Base-by-base conservation (phyloP, 192 early-diverging fungal species). In the Coemansia sp. region DNA sequence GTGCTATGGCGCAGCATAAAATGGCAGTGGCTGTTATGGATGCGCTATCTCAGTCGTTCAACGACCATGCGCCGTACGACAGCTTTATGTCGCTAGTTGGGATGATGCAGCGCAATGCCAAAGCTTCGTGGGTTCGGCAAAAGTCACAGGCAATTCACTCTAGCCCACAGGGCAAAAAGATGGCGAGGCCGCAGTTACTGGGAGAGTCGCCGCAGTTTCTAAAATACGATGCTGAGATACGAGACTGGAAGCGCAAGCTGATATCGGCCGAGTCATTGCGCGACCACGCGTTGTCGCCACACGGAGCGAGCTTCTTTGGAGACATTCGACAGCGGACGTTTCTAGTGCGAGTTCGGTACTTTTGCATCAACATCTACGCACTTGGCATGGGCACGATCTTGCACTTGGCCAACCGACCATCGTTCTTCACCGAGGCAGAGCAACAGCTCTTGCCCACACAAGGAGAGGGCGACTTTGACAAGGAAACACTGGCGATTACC, bases 371-470 rank as follows among this genome's bases (percentile, higher is more conserved):
- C 34, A 66, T 68, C 6, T 80, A 75, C 59, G 50, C 62, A 1
- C 27, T 48, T 19, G 64, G 65, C 11, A 42, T 75, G n/a, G 34
- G 58, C 3, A 68, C 68, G 3, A 31, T 80, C 15, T 25, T 80
- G 46, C 77, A 80, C 42, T 38, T 62, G 38, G 51, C 72, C n/a
- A 80, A 80, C 66, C 72, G 77, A 4, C 73, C 72, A 10, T 75
- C 77, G 29, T 75, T 80, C n/a, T 74, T 72, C 29, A 37, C 69
- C 19, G 75, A 77, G 21, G 64, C 64, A 11, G 66, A 68, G 50
- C 53, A 66, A 9, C 21, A 55, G 27, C 1, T 12, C 23, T 4
- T 14, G 8, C 44, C 68, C 1, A 59, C 50, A 14, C 59, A 42
- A 5, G 31, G 50, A n/a, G 39, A 38, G 17, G 41, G 61, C 8